Conservation (phyloP, 768 basidiomycete genomes). For the Auriscalpium orientale region DNA sequence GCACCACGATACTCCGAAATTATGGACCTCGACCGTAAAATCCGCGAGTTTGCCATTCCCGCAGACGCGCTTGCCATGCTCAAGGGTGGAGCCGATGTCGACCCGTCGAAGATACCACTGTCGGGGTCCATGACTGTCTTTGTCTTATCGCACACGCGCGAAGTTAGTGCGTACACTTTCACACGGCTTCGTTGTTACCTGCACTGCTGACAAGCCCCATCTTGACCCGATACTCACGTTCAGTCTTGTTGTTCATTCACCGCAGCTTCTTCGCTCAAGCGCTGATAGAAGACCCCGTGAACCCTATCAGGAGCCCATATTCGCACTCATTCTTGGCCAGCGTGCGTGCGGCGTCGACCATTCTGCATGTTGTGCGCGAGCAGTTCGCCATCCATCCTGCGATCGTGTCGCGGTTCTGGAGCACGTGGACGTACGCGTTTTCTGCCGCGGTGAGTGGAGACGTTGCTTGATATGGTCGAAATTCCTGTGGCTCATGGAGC, state of each 20-base stretch:
- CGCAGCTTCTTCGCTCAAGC: constrained; percentile 52
- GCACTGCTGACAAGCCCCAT: constrained; percentile 38
- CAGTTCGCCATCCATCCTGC: constrained; percentile 38
- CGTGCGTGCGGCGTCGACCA: constrained; percentile 42
- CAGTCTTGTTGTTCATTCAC: constrained; percentile 50
- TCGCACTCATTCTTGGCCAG: constrained; percentile 43
- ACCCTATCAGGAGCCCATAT: constrained; percentile 42
- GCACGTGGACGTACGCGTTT: constrained; percentile 52
- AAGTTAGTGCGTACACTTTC: constrained; percentile 24
- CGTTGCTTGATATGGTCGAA: no score
- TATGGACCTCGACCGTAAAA: constrained; percentile 43
- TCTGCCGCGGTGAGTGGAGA: constrained; percentile 40
- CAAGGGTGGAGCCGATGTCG: constrained; percentile 21
- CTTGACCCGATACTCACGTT: not conserved
- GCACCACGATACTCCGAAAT: constrained; percentile 48
- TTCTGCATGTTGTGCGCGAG: constrained; percentile 33
- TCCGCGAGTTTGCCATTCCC: constrained; percentile 54
- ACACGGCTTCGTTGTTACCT: constrained; percentile 26
- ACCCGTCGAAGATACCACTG: constrained; percentile 16
- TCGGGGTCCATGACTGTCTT: constrained; percentile 32
- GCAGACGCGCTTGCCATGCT: constrained; percentile 35
- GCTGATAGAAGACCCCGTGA: constrained; percentile 37
- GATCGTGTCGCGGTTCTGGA: constrained; percentile 46
- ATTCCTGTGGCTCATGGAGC: no score
- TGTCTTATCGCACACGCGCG: constrained; percentile 28